Evolutionary conservation across 768 basidiomycete species (phyloP).

Genomic region (Pulveroboletus sp.): DNA sequence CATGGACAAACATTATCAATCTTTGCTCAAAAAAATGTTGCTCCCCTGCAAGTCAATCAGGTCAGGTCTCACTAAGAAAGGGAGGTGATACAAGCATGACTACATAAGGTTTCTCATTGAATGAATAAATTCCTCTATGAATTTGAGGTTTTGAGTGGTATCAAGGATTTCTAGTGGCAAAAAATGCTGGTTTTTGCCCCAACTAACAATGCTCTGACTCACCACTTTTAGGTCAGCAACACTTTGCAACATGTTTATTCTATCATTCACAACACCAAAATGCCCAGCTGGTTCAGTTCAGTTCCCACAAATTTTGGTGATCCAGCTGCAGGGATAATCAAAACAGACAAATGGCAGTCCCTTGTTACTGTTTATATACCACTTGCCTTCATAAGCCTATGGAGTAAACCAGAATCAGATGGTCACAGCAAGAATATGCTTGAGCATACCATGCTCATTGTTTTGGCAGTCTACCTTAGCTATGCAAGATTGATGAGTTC

Average conservation of each 20-base stretch:
- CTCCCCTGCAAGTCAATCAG: no score
- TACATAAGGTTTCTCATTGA: constrained; percentile 2
- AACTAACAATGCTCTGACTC: no score
- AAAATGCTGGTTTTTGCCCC: neutral
- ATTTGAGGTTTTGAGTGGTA: no score
- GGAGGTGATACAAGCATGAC: neutral
- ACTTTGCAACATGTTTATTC: no score
- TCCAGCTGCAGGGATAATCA: constrained; percentile 29
- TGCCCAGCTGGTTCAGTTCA: constrained; percentile 10
- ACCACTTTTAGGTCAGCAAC: no score
- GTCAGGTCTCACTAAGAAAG: neutral
- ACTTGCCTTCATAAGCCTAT: constrained; percentile 31
- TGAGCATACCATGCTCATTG: constrained; percentile 6
- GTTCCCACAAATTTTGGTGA: constrained; percentile 25
- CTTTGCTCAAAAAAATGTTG: no score
- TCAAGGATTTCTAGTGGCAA: neutral
- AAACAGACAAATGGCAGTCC: constrained; percentile 36
- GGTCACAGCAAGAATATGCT: neutral
- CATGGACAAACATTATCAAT: constrained; percentile 5
- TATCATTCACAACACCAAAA: neutral
- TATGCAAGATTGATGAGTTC: constrained; percentile 12
- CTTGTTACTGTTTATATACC: constrained; percentile 32
- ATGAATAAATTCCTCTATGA: constrained; percentile 3
- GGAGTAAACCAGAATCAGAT: no score
- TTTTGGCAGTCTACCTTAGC: constrained; percentile 23